Base-by-base conservation (phyloP, 345 rosid species). In the Salix purpurea region DNA sequence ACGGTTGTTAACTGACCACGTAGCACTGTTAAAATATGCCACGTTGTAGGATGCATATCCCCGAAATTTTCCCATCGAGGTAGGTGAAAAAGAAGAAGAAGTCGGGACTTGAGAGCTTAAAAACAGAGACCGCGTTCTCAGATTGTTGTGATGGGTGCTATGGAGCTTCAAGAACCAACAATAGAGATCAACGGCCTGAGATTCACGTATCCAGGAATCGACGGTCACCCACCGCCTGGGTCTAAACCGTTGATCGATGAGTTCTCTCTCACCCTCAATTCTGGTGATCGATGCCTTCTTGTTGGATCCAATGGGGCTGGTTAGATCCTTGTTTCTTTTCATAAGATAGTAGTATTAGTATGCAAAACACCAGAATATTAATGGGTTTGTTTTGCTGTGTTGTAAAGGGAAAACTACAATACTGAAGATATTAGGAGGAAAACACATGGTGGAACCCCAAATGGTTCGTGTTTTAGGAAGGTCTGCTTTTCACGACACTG, bases 261-360 rank as follows among this genome's bases (percentile, higher is more conserved):
- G 77, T 91, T 91, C 86, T 80, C 85, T 21, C 84, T 90, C 76
- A 81, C 82, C 66, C 88, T 96, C 68, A 80, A 84, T 67, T 84
- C 90, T 2, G 90, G 91, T 69, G 90, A 96, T 14, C 92, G 98
- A 72, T 91, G 96, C 80, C 97, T 96, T 81, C 98, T 92, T 80
- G 96, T 96, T 64, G 99, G 99, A 87, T 93, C 99, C 77, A 96
- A 96, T 65, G 99, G 98, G 75, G 99, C 98, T 2, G 99, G 99
- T 93, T 40, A 6, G 85, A 80, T 16, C 69, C 14, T 50, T 54
- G n/a, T 8, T 13, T 14, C 3, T 36, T 65, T 44, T 34, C 37
- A 12, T 18, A 75, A 28, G 8, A 28, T 11, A 66, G 23, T 37
- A 46, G 18, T 3, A 46, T 13, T 12, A 13, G 1, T 46, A 46